Base-by-base conservation (phyloP, 768 basidiomycete genomes). In the Amanita brunnescens region DNA sequence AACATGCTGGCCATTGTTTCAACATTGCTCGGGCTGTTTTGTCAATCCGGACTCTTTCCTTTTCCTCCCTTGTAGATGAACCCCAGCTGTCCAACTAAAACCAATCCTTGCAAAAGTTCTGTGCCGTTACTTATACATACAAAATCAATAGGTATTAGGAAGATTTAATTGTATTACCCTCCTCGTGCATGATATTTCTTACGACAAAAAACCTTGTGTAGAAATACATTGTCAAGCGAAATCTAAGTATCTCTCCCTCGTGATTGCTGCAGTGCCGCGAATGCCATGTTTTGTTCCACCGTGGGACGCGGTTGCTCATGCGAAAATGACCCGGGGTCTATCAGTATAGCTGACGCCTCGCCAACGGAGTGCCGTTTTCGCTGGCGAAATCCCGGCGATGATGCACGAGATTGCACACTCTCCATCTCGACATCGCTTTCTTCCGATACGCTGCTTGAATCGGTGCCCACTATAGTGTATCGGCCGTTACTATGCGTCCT, bases 201-300 rank as follows among this genome's bases (percentile, higher is more conserved):
- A 49, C 40, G 38, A 54, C 39, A 35, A 34, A 49, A 49, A 40
- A 44, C 7, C 23, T 30, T 32, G 20, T 45, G 44, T 52, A 35
- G 16, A 41, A 45, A 46, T 40, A 38, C 29, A 47, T 47, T 44
- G 51, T 29, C 24, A 20, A 49, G 12, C 32, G n/a, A 26, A 6
- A 29, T 35, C 50, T 35, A 51, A 26, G 5, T 2, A 6, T 50
- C 35, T 24, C 10, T 24, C 6, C 43, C 50, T 43, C 42, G 50
- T 20, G 41, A 33, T 44, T 51, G 50, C n/a, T 51, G 50, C 35
- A 83, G 70, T 14, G 77, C 81, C 41, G 83, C 86, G 56, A 87
- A 91, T 5, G 87, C 87, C 83, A 89, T 85, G 58, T 85, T 87
- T 66, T 91, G 87, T 62, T 88, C 87, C 40, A 89, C 70, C 9